Conservation (phyloP, 495 filamentous ascomycete species). For the Cercophora sp. region DNA sequence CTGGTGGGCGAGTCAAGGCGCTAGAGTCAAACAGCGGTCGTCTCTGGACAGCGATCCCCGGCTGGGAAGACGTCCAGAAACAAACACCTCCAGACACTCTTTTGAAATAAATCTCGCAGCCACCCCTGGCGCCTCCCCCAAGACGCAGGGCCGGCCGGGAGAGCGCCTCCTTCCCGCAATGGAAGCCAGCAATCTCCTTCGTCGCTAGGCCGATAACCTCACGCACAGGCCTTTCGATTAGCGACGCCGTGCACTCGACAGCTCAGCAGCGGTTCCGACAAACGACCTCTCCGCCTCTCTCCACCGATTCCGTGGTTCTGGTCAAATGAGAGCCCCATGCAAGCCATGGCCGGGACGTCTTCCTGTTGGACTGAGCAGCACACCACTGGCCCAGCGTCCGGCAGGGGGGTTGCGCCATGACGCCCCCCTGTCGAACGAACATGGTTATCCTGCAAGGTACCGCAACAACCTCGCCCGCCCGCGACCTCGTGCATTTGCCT, state of each 20-base stretch:
- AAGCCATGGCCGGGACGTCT: conserved; percentile 24
- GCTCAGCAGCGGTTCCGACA: not conserved
- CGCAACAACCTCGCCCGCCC: too few species aligned
- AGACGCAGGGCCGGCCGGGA: too few species aligned
- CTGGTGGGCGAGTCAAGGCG: not conserved
- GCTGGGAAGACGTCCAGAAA: not conserved
- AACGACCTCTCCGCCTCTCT: not conserved
- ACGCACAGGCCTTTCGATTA: conserved; percentile 25
- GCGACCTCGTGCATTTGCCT: too few species aligned
- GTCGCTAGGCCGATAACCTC: conserved; percentile 4
- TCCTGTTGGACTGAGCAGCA: conserved; percentile 26
- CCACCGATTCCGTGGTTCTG: conserved; percentile 20
- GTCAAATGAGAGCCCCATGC: conserved; percentile 20
- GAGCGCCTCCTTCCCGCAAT: conserved; percentile 6
- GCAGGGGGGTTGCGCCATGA: conserved; percentile 10
- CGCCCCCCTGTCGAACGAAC: conserved; percentile 13
- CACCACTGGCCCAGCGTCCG: conserved; percentile 12
- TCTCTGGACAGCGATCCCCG: not conserved
- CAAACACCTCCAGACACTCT: not conserved
- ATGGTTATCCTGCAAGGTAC: conserved; percentile 26
- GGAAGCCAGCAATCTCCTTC: conserved; percentile 12
- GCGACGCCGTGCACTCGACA: conserved; percentile 11
- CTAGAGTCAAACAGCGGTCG: not conserved
- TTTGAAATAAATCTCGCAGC: not conserved
- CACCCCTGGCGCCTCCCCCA: not conserved